Base-by-base conservation (phyloP, 129 eudicot genomes). In the Kitagawia praeruptora region DNA sequence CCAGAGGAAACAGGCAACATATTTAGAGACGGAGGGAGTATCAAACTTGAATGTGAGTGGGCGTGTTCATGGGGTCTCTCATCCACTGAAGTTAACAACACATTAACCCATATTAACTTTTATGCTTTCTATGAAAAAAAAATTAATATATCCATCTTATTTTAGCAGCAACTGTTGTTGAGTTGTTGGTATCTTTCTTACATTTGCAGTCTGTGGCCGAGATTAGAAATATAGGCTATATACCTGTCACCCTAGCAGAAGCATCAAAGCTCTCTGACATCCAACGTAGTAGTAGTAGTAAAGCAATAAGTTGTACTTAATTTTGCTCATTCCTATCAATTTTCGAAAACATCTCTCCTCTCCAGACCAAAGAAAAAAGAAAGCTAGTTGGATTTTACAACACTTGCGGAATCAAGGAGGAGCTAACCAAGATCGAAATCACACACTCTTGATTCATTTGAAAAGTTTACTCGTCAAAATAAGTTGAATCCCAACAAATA, bases 21-120 rank as follows among this genome's bases (percentile, higher is more conserved):
- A n/a, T n/a, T n/a, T n/a, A n/a, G n/a, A n/a, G n/a, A n/a, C n/a
- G n/a, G n/a, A n/a, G n/a, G n/a, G n/a, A n/a, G n/a, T n/a, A 11
- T 81, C 79, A 63, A 41, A 13, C 79, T 81, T 74, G 74, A 81
- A 81, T 81, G 79, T 58, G 79, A 75, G 63, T 74, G 79, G 83
- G 83, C 75, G 66, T 74, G 75, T 58, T 42, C 28, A 41, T 80
- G 74, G 77, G 77, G 21, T 39, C 77, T n/a, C 37, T 47, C 49
- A 9, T 73, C 77, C 77, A 73, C 77, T 73, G 37, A 73, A n/a
- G 28, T 73, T 44, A 41, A 73, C 48, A 67, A 31, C 73, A 67
- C 73, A 67, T 42, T 41, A 21, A 41, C 27, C 44, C 46, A 2
- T 71, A 7, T 44, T 8, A 44, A 8, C 10, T 7, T 6, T 1